Conservation (phyloP, 371 early-diverging fungal species). For the Homolaphlyctis polyrhiza region DNA sequence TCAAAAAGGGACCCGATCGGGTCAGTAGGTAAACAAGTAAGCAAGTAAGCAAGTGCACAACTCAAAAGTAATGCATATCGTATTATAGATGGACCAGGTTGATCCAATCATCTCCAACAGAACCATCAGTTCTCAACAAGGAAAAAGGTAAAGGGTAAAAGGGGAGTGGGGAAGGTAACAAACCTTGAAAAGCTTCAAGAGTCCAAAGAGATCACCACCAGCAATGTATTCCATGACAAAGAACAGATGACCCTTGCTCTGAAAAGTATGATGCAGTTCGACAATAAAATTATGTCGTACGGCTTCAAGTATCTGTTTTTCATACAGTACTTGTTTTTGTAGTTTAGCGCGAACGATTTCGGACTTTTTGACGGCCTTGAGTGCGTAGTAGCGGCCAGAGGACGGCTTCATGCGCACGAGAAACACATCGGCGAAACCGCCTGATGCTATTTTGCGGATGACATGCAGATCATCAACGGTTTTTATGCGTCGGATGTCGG, state of each 20-base stretch:
- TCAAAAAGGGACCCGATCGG: too few relatives aligned
- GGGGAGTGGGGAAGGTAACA: too few relatives aligned
- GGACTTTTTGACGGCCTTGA: slow-evolving; percentile 45
- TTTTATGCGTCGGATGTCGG: too few relatives aligned
- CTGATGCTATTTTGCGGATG: neutral
- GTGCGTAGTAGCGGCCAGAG: slow-evolving; percentile 42
- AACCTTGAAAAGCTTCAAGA: too few relatives aligned
- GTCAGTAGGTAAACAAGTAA: too few relatives aligned
- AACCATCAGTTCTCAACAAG: too few relatives aligned
- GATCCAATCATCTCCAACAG: too few relatives aligned
- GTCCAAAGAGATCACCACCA: slow-evolving; percentile 45
- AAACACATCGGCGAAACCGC: slow-evolving; percentile 45
- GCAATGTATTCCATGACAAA: slow-evolving; percentile 85
- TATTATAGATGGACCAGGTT: too few relatives aligned
- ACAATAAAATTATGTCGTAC: too few relatives aligned
- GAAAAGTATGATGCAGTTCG: slow-evolving; percentile 74
- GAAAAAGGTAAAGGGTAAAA: too few relatives aligned
- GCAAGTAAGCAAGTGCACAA: too few relatives aligned
- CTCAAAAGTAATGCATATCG: too few relatives aligned
- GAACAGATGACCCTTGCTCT: slow-evolving; percentile 74
- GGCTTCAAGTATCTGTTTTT: slow-evolving; percentile 48
- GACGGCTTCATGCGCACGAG: slow-evolving; percentile 33
- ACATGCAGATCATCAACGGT: neutral
- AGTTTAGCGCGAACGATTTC: slow-evolving; percentile 43
- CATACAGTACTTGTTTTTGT: slow-evolving; percentile 47